Evolutionary conservation across 257 asterid genomes (phyloP), one percentile per base, ranked within the genome.

Genomic region (Ocimum tenuiflorum): DNA sequence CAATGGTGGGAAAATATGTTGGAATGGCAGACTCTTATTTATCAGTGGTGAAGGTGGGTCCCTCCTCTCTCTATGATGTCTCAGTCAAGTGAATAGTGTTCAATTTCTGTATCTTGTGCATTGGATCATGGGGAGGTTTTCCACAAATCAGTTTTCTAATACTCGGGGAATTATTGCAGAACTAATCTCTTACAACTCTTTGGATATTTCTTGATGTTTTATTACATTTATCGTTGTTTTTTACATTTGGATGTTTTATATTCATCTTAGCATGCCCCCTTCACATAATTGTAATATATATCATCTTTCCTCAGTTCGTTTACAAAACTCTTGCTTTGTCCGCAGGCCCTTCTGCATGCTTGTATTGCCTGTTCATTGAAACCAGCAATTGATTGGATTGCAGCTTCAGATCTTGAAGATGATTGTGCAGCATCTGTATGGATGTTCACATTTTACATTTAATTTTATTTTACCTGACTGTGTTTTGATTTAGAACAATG

Each of bases 321-420:
- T n/a, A n/a, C n/a, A n/a, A n/a, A n/a, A n/a, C n/a, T n/a, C n/a
- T n/a, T n/a, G n/a, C n/a, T 52, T 73, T 69, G 7, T 75, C 43
- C 77, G 48, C 83, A 94, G 99, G 96, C 99, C 65, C 96, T 94
- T 69, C 68, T 90, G 78, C 99, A 90, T 83, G 95, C 99, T 63
- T 90, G 96, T 81, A 78, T 88, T 72, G 83, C 94, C 2, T 83
- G 99, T 78, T 90, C 97, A 10, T 64, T 76, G 80, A 83, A 85
- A 77, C 96, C 96, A 29, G 77, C 78, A 62, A 86, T 94, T 71
- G 97, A 94, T 53, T 94, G 99, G 97, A 80, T 94, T 74, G 99
- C 99, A 45, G 99, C 99, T 75, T 88, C 99, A 62, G 99, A 94
- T 78, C 97, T 90, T 71, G 99, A 94, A 79, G 95, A 85, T 69